Base-by-base conservation (phyloP, 306 rosid genomes). In the Senna siamea region DNA sequence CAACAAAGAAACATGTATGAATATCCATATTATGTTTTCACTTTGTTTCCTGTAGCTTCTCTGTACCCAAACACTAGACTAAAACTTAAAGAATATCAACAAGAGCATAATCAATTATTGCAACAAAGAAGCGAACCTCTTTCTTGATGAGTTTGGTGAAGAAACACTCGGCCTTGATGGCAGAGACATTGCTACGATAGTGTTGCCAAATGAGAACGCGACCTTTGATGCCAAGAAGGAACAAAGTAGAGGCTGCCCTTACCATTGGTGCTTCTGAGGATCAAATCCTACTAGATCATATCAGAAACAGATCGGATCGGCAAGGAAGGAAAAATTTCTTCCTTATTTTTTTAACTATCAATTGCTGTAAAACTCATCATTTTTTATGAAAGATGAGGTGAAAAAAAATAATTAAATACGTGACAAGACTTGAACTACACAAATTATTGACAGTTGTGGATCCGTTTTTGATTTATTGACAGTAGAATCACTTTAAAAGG, bases 141-240 rank as follows among this genome's bases (percentile, higher is more conserved):
- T 89, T 92, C 75, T 94, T 98, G 72, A 94, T 92, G 87, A 92
- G 93, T 86, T 94, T 94, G 82, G 96, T 84, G 89, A 94, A 94
- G 90, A 94, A 92, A 70, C 93, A 91, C 83, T 94, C 99, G 66
- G 99, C 96, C 78, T 92, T 96, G 54, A 79, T 83, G 54, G 99
- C 86, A 23, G 99, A 76, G 80, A 94, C 99, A 76, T 94, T 97
- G 78, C 99, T 97, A 13, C 99, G 99, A 75, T 89, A 94, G 74
- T 94, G 96, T 61, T 97, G 99, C 95, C 96, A 94, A 80, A 94
- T 90, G 79, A 94, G 96, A 79, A 94, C 96, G 82, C 98, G 99
- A 80, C 99, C 99, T 85, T 94, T 94, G 90, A 94, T 92, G 84
- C 92, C 99, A 32, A 94, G 90, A 19, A 94, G 93, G 89, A 94